Evolutionary conservation across 2,329 filamentous ascomycete genomes (phyloP), one percentile per base, ranked within the genome.

Genomic region (Nothomitra cinnamomea): DNA sequence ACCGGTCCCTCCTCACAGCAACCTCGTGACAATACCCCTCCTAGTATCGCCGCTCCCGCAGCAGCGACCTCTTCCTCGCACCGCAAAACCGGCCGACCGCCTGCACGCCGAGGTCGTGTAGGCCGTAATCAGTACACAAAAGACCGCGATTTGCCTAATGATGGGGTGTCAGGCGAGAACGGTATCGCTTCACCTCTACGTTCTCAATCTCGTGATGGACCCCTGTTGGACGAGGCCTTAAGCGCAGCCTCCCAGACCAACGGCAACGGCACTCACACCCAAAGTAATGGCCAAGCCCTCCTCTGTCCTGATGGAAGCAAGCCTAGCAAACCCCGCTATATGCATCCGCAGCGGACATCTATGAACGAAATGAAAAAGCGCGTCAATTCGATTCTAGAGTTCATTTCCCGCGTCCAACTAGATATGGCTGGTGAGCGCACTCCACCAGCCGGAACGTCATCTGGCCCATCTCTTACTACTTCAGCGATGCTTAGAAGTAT

Each of bases 361-460:
- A 85, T 94, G 81, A 82, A 82, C 56, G 88, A 95, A 63, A 88
- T 94, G 79, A 87, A 85, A 68, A 80, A 85, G 58, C 82, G 87
- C 8, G 87, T 89, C 4, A 79, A 85, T 2, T 84, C 79, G 19
- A 94, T 95, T 63, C 75, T 94, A 56, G 87, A 92, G 60, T 95
- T 90, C 63, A 95, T 95, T 58, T 83, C 85, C 2, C 80, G 87
- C 59, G 90, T 87, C 55, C 88, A 95, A 65, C 75, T 94, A 5
- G 89, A 95, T 62, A 77, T 94, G 67, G 87, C 86, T 1, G 80
- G 78, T 28, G 83, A 66, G 67, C 69, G 57, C 72, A 68, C 5
- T 63, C 67, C 53, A 61, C 68, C 21, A 66, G 67, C 36, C 66
- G 72, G 61, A 66, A 69, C 59, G 60, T 69, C 55, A 62, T 70